Evolutionary conservation across 2,329 filamentous ascomycete species (phyloP).

Genomic region (Bipolaris gigantea): DNA sequence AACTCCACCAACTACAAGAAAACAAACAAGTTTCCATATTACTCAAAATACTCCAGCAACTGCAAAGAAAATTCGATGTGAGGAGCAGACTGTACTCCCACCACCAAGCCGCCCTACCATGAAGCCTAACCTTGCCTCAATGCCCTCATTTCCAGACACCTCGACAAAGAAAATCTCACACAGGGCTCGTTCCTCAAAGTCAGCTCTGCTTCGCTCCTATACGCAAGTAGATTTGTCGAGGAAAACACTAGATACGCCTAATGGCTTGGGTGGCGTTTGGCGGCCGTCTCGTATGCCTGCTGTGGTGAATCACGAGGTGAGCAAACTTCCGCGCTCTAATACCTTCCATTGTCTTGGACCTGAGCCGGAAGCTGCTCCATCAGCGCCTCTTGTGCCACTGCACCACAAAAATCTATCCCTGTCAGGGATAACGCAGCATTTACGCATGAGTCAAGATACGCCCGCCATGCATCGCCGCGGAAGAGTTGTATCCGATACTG

Average conservation of each 20-base stretch:
- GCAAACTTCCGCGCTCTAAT: constrained; percentile 33
- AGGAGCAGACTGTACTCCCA: constrained; percentile 6
- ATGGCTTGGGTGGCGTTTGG: constrained; percentile 24
- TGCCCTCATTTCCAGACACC: constrained; percentile 19
- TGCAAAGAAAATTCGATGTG: constrained; percentile 16
- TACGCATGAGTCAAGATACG: neutral
- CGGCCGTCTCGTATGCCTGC: constrained; percentile 25
- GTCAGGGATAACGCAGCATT: constrained; percentile 9
- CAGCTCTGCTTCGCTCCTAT: constrained; percentile 15
- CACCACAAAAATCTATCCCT: constrained; percentile 24
- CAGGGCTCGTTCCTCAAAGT: neutral
- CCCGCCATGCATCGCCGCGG: neutral
- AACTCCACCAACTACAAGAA: constrained; percentile 21
- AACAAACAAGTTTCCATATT: constrained; percentile 21
- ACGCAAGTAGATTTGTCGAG: constrained; percentile 24
- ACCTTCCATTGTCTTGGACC: constrained; percentile 32
- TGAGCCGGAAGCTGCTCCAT: constrained; percentile 19
- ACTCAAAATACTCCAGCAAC: constrained; percentile 27
- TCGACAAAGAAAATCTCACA: constrained; percentile 16
- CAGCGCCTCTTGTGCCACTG: constrained; percentile 31
- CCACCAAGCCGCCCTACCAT: neutral
- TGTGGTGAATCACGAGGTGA: constrained; percentile 38
- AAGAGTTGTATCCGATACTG: constrained; percentile 1
- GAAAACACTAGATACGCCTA: constrained; percentile 25
- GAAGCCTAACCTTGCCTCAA: constrained; percentile 10